Evolutionary conservation across 2,329 filamentous ascomycete species (phyloP).

Genomic region (Dothistroma septosporum): DNA sequence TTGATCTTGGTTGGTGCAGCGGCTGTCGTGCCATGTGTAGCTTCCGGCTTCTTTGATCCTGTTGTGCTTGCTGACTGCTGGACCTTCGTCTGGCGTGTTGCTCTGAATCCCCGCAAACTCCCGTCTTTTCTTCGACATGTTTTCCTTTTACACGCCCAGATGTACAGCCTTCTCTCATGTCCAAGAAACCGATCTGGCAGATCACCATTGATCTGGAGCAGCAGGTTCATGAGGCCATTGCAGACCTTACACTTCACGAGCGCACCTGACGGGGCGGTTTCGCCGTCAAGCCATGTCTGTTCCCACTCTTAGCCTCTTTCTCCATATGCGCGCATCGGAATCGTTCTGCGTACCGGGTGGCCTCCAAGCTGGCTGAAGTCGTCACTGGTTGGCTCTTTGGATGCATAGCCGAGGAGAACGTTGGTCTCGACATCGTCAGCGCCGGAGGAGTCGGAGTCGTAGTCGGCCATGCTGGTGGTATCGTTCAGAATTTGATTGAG

Average conservation of each 20-base stretch:
- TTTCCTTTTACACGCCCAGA: slow-evolving; percentile 76
- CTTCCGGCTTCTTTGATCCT: slow-evolving; percentile 17
- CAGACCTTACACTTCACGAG: slow-evolving; percentile 85
- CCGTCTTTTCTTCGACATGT: slow-evolving; percentile 78
- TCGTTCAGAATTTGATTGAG: neutral
- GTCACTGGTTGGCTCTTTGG: slow-evolving; percentile 73
- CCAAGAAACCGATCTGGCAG: slow-evolving; percentile 80
- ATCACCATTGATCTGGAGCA: slow-evolving; percentile 88
- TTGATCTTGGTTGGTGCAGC: slow-evolving; percentile 37
- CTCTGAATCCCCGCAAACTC: slow-evolving; percentile 71
- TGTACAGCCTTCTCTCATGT: slow-evolving; percentile 81
- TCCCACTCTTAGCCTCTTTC: slow-evolving; percentile 20
- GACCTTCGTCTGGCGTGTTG: slow-evolving; percentile 50
- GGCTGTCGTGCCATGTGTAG: slow-evolving; percentile 20
- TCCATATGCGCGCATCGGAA: slow-evolving; percentile 2
- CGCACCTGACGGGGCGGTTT: slow-evolving; percentile 65
- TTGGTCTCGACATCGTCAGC: slow-evolving; percentile 72
- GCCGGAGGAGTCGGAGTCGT: slow-evolving; percentile 81
- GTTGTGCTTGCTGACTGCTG: neutral
- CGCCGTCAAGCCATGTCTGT: slow-evolving; percentile 79
- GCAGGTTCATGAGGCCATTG: slow-evolving; percentile 73
- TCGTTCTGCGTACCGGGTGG: slow-evolving; percentile 61
- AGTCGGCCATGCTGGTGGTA: slow-evolving; percentile 48
- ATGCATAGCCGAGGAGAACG: slow-evolving; percentile 85
- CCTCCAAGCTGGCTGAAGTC: slow-evolving; percentile 85